Conservation (phyloP, 257 asterid species). For the Salvia rosmarinus region DNA sequence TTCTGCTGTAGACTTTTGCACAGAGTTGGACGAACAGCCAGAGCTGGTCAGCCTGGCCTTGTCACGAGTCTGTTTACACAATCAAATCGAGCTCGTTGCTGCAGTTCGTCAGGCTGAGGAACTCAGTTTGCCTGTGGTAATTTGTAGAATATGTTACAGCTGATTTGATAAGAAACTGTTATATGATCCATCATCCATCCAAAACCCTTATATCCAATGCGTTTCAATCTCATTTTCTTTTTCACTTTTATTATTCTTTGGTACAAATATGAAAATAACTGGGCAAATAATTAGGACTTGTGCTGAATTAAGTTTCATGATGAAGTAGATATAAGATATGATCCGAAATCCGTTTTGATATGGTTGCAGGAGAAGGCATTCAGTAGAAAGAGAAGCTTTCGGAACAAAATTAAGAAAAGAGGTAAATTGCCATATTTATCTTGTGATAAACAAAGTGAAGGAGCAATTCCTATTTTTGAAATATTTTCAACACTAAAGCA, state of each 20-base stretch:
- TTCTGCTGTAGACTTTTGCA: constrained; percentile 95
- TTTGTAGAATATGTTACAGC: no score
- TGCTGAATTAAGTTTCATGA: not conserved
- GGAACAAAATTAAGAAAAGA: constrained; percentile 87
- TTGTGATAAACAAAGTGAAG: constrained; percentile 7
- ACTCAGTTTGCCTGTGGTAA: constrained; percentile 79
- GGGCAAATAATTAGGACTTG: not conserved
- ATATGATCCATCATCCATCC: no score
- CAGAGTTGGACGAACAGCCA: constrained; percentile 96
- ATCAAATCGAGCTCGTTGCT: constrained; percentile 70
- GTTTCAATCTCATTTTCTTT: no score
- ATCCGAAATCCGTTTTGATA: constrained; percentile 5
- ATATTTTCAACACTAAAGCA: not conserved
- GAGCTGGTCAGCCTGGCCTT: constrained; percentile 91
- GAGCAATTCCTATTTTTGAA: no score
- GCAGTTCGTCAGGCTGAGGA: constrained; percentile 89
- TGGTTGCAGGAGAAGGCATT: constrained; percentile 87
- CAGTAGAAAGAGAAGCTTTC: constrained; percentile 92
- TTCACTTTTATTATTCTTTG: no score
- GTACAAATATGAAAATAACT: not conserved
- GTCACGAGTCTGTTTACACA: constrained; percentile 79
- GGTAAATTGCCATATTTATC: no score
- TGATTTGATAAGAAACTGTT: no score
- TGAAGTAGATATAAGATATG: constrained; percentile 11
- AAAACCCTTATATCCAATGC: no score